Conservation (phyloP, 2,329 filamentous ascomycete species). For the Aspergillus quadrilineatus region DNA sequence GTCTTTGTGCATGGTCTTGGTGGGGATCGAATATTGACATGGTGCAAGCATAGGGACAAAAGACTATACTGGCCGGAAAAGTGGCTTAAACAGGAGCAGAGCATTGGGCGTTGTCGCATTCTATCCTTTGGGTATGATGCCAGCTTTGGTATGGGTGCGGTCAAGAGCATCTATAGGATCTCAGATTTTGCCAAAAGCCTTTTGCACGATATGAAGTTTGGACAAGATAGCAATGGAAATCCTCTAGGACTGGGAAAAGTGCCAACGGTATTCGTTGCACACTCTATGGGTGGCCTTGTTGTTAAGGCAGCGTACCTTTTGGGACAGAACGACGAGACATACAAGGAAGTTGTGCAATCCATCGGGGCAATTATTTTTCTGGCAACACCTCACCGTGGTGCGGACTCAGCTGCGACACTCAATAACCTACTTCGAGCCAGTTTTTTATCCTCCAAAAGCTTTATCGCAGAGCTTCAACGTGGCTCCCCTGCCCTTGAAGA, state of each 20-base stretch:
- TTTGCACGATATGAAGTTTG: no score
- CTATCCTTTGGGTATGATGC: constrained; percentile 31
- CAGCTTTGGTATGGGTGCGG: constrained; percentile 16
- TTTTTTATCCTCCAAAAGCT: constrained; percentile 18
- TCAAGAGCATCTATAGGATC: constrained; percentile 26
- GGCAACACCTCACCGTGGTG: constrained; percentile 32
- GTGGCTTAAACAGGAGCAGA: constrained; percentile 38
- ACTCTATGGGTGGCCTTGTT: constrained; percentile 50
- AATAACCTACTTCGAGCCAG: constrained; percentile 33
- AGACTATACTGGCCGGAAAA: constrained; percentile 42
- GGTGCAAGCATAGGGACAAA: constrained; percentile 36
- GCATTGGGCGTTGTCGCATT: constrained; percentile 22
- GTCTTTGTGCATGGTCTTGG: constrained; percentile 32
- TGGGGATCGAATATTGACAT: constrained; percentile 33
- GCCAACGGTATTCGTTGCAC: constrained; percentile 44
- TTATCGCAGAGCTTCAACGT: constrained; percentile 40
- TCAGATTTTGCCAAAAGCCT: constrained; percentile 12
- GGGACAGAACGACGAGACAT: constrained; percentile 20
- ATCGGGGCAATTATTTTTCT: constrained; percentile 27
- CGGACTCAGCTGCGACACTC: constrained; percentile 24
- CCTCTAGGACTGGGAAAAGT: constrained; percentile 12
- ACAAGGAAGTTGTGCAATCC: constrained; percentile 13
- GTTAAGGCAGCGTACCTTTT: constrained; percentile 31
- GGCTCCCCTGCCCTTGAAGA: constrained; percentile 37
- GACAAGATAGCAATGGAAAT: constrained; percentile 7